These are phyloP conservation scores for Trametes meyenii DNA, from an alignment of 768 basidiomycete species.

Conservation along the genomic window DNA sequence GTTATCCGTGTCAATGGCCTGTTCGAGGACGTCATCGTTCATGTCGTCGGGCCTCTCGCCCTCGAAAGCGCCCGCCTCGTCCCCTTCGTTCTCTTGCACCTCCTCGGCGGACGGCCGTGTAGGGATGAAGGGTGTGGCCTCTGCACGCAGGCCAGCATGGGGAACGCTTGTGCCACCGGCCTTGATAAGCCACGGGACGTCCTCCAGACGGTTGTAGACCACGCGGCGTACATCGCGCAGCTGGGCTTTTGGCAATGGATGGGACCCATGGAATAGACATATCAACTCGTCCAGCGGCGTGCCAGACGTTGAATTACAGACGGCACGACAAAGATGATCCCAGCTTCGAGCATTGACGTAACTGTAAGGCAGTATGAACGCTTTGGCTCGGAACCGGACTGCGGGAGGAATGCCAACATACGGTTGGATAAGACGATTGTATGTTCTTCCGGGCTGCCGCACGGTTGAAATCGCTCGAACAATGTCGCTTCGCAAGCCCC, in stretches of 20 bases:
- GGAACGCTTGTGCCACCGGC: slow-evolving; percentile 16
- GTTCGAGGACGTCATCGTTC: slow-evolving; percentile 11
- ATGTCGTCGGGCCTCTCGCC: slow-evolving; percentile 18
- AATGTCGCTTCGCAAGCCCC: slow-evolving; percentile 1
- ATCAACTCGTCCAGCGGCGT: slow-evolving; percentile 34
- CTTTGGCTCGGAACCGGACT: neutral
- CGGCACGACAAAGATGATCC: slow-evolving; percentile 30
- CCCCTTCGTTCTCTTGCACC: slow-evolving; percentile 2
- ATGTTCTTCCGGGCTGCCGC: neutral
- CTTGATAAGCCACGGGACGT: slow-evolving; percentile 36
- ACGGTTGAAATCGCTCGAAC: neutral
- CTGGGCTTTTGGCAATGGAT: neutral
- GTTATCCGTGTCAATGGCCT: slow-evolving; percentile 6
- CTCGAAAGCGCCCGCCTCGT: slow-evolving; percentile 15
- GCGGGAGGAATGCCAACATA: neutral
- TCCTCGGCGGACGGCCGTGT: neutral
- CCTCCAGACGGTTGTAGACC: slow-evolving; percentile 33
- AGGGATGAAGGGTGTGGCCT: slow-evolving; percentile 28
- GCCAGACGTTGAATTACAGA: slow-evolving; percentile 27
- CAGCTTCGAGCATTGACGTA: slow-evolving; percentile 31
- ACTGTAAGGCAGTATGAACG: slow-evolving; percentile 22
- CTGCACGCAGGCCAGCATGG: slow-evolving; percentile 21
- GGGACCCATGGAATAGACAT: slow-evolving; percentile 22
- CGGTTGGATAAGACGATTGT: neutral
- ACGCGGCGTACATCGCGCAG: slow-evolving; percentile 32